Conservation (phyloP, 2,329 filamentous ascomycete species). For the Pseudogymnoascus sp. region DNA sequence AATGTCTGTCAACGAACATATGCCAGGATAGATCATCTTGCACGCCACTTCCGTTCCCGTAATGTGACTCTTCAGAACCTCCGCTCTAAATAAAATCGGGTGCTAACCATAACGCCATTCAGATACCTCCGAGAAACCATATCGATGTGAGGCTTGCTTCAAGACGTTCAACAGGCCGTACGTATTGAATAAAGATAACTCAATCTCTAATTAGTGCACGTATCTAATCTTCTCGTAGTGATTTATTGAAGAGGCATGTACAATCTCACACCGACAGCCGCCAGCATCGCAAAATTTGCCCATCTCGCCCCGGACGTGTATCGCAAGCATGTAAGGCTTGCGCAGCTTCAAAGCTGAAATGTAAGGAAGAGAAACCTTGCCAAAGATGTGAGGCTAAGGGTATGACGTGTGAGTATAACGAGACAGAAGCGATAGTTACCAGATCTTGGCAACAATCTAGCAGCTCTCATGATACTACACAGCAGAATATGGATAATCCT, state of each 20-base stretch:
- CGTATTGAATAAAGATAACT: not conserved
- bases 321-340: conserved; percentile 12
- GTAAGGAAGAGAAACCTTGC: conserved; percentile 12
- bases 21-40: conserved; percentile 10
- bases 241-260: not conserved
- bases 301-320: not conserved
- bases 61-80: not conserved
- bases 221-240: not conserved
- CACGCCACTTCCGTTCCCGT: conserved; percentile 11
- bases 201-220: not conserved
- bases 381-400: conserved; percentile 4
- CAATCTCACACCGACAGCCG: not conserved
- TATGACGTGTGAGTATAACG: conserved; percentile 5
- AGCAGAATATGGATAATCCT: not conserved
- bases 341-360: conserved; percentile 12
- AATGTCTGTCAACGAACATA: conserved; percentile 11
- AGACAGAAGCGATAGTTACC: not conserved
- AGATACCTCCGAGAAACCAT: conserved; percentile 11
- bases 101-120: not conserved
- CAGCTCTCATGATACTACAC: not conserved
- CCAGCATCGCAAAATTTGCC: not conserved
- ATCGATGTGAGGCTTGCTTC: conserved; percentile 2
- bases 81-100: not conserved
- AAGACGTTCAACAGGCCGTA: conserved; percentile 10
- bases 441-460: not conserved